Conservation (phyloP, 345 rosid genomes). For the Brassica carinata region DNA sequence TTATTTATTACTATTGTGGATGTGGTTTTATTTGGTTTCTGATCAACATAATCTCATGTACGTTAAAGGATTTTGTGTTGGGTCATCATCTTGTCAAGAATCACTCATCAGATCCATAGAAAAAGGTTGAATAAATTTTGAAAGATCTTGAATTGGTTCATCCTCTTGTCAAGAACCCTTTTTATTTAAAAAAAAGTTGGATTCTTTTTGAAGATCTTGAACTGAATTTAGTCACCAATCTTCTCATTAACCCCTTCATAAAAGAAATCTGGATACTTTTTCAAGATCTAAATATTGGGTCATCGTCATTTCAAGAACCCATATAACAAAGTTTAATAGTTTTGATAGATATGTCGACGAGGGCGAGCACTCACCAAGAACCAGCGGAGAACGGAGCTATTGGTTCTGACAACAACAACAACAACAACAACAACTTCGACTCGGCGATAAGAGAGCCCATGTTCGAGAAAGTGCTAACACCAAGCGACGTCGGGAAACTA, state of each 20-base stretch:
- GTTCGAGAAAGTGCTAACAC: constrained; percentile 84
- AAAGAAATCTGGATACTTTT: constrained; percentile 25
- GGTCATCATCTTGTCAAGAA: constrained; percentile 21
- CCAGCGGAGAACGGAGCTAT: constrained; percentile 26
- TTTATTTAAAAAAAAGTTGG: neutral
- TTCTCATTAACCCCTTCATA: neutral
- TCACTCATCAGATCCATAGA: constrained; percentile 31
- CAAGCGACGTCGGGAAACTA: constrained; percentile 83
- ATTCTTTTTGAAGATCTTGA: constrained; percentile 27
- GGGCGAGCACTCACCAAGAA: constrained; percentile 47
- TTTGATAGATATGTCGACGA: constrained; percentile 48
- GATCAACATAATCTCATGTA: constrained; percentile 8
- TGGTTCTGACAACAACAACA: constrained; percentile 27
- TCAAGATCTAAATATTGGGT: constrained; percentile 21
- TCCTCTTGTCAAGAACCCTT: constrained; percentile 12
- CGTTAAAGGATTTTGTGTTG: constrained; percentile 25
- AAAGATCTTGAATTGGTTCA: constrained; percentile 31
- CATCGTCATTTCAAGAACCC: constrained; percentile 8
- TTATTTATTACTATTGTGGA: neutral
- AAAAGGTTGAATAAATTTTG: constrained; percentile 1
- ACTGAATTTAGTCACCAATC: neutral
- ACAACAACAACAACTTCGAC: constrained; percentile 28
- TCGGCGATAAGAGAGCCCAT: constrained; percentile 56
- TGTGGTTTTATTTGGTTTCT: constrained; percentile 9
- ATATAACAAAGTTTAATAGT: constrained; percentile 26